Evolutionary conservation across 140 eudicot genomes (phyloP).

Genomic region (Cichorium intybus): DNA sequence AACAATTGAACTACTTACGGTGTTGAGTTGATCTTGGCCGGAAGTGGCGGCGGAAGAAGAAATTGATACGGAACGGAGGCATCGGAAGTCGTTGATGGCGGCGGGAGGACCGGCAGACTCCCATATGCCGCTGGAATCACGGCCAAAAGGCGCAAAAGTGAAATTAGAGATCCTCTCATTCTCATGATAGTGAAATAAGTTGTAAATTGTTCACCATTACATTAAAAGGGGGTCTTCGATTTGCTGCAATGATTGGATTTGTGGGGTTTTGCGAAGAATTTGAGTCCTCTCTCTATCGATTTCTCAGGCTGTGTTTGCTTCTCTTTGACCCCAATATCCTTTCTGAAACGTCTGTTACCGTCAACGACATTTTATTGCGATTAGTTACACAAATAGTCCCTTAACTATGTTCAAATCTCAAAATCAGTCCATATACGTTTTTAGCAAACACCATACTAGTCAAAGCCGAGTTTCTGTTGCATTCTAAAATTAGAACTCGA

Average conservation of each 20-base stretch:
- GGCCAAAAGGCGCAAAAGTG: constrained; percentile 40
- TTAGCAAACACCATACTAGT: neutral
- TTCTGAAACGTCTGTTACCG: constrained; percentile 1
- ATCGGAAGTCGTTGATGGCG: constrained; percentile 24
- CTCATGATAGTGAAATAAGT: neutral
- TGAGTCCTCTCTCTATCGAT: neutral
- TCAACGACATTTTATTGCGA: neutral
- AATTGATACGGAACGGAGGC: constrained; percentile 23
- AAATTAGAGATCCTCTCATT: constrained; percentile 28
- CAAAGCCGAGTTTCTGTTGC: neutral
- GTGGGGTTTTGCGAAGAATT: constrained; percentile 9
- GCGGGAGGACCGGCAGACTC: constrained; percentile 18
- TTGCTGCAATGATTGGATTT: constrained; percentile 8
- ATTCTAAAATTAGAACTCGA: no score
- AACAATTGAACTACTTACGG: constrained; percentile 37
- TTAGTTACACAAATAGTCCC: neutral
- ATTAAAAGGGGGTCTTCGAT: neutral
- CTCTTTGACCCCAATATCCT: constrained; percentile 5
- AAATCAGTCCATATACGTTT: neutral
- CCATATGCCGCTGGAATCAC: constrained; percentile 36
- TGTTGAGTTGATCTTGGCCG: constrained; percentile 23
- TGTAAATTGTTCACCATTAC: constrained; percentile 14
- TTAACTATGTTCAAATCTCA: neutral
- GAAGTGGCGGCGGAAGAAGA: constrained; percentile 25
- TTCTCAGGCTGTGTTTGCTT: constrained; percentile 4